Percentiles rank a stretch among this genome's conserved stretches.
Evolutionary conservation across 2,329 filamentous ascomycete species (phyloP).

Genomic region (Curvularia sp.): DNA sequence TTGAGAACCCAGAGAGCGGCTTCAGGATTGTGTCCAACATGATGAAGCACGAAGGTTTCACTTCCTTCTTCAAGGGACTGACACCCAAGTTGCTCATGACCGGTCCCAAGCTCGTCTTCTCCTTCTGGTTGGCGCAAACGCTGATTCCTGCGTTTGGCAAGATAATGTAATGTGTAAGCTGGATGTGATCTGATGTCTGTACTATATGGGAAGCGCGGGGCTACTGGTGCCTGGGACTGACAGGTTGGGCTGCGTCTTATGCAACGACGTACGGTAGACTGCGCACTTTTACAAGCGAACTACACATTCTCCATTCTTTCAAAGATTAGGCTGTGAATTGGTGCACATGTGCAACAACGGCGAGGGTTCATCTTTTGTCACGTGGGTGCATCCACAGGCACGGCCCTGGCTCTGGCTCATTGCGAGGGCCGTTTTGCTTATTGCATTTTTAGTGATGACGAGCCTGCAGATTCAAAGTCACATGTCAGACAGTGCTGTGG

Average conservation of each 20-base stretch:
- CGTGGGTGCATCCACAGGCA: conserved; percentile 10
- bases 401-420: not conserved
- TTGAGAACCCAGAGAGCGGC: conserved; percentile 94
- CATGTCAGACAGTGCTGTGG: conserved; percentile 22
- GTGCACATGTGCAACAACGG: not conserved
- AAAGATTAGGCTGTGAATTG: not conserved
- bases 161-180: conserved; percentile 58
- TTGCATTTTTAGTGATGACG: conserved; percentile 5
- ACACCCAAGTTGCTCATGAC: conserved; percentile 99
- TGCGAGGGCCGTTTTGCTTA: conserved; percentile 2
- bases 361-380: conserved; percentile 14
- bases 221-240: conserved; percentile 27
- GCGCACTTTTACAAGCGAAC: conserved; percentile 21
- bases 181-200: conserved; percentile 32
- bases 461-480: conserved; percentile 7
- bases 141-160: conserved; percentile 91
- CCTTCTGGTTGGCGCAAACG: conserved; percentile 99
- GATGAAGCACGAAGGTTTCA: conserved; percentile 85
- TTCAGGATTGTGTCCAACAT: conserved; percentile 92
- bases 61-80: conserved; percentile 96
- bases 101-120: conserved; percentile 97
- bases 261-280: conserved; percentile 21
- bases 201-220: conserved; percentile 36
- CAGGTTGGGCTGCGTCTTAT: conserved; percentile 26
- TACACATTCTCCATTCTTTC: conserved; percentile 39